Base-by-base conservation (phyloP, 2,329 filamentous ascomycete genomes). In the Neofusicoccum sp. region DNA sequence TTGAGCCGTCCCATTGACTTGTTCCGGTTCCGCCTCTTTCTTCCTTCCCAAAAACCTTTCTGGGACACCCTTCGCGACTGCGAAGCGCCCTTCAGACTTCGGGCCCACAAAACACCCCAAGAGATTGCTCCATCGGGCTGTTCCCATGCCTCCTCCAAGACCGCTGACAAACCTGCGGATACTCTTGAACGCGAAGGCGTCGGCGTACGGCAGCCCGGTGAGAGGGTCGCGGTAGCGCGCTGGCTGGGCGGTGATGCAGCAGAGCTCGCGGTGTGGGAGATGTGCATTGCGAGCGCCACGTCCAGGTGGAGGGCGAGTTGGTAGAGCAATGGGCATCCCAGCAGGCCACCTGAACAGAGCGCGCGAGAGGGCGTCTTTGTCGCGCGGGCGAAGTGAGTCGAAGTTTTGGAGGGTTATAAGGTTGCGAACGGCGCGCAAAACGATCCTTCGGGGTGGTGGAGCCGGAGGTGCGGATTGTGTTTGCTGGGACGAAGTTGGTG, bases 161-260 rank as follows among this genome's bases (percentile, higher is more conserved):
- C 58, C 85, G 68, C 90, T 88, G 3, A 60, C 47, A 34, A 60
- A 60, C 38, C 58, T 85, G 68, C 90, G 88, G 47, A 98, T 89
- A 73, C 96, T 87, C 67, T 86, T 86, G 76, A 92, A 97, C 0
- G 92, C 93, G 64, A 88, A 84, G 44, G 86, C 80, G 71, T 93
- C 93, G 64, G 86, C 84, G 75, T 93, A 99, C 0, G 88, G 86
- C 14, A 98, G 81, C 0, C 90, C 90, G 0, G 93, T 98, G 66
- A 85, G 84, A 0, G 92, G 91, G 73, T 99, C 95, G 26, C 87
- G 85, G 74, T 96, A 98, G 59, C 86, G 86, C 11, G 93, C 95
- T 4, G 88, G 85, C 58, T 88, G 84, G 68, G 88, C 89, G 1
- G 91, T 97, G 70, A 98, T 93, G 51, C 87, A 88, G 73, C 95